Evolutionary conservation across 2,329 filamentous ascomycete genomes (phyloP).

Genomic region (Calycina herbarum): DNA sequence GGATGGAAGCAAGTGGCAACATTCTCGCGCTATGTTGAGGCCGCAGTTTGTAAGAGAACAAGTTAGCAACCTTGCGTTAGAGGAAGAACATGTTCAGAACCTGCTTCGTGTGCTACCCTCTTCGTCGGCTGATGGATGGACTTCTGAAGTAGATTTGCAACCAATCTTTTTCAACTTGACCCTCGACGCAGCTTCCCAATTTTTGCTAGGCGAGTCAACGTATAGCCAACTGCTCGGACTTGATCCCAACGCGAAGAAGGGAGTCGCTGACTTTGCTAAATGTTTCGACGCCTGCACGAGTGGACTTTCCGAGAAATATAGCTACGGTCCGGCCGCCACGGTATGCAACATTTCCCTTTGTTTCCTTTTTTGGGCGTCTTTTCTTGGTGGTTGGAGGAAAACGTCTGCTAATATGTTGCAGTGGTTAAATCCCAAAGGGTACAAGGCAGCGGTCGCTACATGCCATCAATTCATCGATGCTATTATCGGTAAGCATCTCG

Average conservation of each 20-base stretch:
- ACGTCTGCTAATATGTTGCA: neutral
- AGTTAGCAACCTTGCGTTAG: constrained; percentile 57
- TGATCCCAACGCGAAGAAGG: neutral
- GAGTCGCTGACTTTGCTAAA: constrained; percentile 2
- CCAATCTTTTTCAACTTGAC: constrained; percentile 65
- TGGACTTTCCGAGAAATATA: neutral
- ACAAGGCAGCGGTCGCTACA: neutral
- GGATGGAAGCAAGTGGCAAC: constrained; percentile 35
- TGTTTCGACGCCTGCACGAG: constrained; percentile 5
- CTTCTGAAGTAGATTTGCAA: constrained; percentile 8
- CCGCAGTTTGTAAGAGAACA: constrained; percentile 57
- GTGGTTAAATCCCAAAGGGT: neutral
- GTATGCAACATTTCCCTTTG: neutral
- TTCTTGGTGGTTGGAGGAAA: no score
- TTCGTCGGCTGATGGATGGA: constrained; percentile 6
- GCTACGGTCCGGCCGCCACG: neutral
- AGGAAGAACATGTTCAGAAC: constrained; percentile 9
- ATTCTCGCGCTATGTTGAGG: constrained; percentile 47
- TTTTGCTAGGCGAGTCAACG: constrained; percentile 55
- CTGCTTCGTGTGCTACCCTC: neutral
- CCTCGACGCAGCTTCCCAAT: constrained; percentile 65
- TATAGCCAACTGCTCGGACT: constrained; percentile 2
- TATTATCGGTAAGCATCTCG: neutral
- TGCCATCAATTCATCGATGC: constrained; percentile 12
- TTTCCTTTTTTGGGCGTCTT: no score